Base-by-base conservation (phyloP, 2,329 filamentous ascomycete genomes). In the Penicillium sclerotiorum region DNA sequence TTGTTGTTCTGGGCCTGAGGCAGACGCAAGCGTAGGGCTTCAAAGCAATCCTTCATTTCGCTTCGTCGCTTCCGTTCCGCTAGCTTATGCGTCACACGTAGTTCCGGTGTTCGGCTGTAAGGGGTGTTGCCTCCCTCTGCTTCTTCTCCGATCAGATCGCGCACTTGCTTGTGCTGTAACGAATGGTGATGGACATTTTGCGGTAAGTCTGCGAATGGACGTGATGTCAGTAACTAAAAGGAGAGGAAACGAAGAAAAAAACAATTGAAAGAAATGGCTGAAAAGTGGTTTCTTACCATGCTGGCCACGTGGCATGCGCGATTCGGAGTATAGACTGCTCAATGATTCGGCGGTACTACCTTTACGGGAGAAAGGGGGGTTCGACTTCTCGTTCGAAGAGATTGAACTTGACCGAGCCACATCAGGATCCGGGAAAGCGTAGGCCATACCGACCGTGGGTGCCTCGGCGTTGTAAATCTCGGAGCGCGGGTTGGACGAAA, bases 31-130 rank as follows among this genome's bases (percentile, higher is more conserved):
- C 76, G 69, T 36, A 79, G 59, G 17, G 69, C 63, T 57, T 79
- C 76, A 52, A 79, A 79, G 42, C 76, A 76, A 57, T 77, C 75
- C 52, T 79, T 79, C 76, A 79, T 79, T 54, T 79, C 76, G 48
- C 76, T 78, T 38, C 76, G 74, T 30, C 76, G 74, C 59, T 79
- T 79, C 13, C 76, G 69, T 64, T 79, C 76, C 13, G 76, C 76
- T 21, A 79, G 59, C 52, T 79, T 79, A 53, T 79, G 76, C 8
- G 75, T 78, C 13, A 78, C 72, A 39, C 76, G 67, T 36, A 79
- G 62, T 58, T 78, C 76, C 2, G 76, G 76, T 2, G 76, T 79
- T 36, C 76, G 65, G 53, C 76, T 78, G 55, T 79, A 79, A 0
- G 76, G 76, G 2, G 75, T 77, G 38, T 65, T 67, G 36, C 69